Base-by-base conservation (phyloP, 2,329 filamentous ascomycete genomes). In the Calonectria crousiana region DNA sequence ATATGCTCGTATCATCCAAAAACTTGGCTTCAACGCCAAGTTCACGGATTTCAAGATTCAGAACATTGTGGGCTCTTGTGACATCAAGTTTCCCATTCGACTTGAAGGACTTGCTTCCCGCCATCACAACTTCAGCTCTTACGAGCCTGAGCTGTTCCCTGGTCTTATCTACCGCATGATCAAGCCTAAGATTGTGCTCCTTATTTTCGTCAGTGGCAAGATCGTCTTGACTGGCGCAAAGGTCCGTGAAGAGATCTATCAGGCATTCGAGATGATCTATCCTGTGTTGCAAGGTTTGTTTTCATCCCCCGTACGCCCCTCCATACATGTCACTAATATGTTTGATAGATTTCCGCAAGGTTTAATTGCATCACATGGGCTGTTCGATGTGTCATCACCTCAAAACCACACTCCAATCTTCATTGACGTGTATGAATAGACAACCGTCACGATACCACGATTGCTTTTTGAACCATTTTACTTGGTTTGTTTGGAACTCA, bases 81-180 rank as follows among this genome's bases (percentile, higher is more conserved):
- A 99, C 84, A 98, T 99, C 90, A 98, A 98, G 90, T 99, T 99
- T 88, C 97, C 97, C 69, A 98, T 99, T 81, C 95, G 97, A 79
- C 90, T 99, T 73, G 97, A 98, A 85, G 97, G 97, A 87, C 89
- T 99, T 84, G 97, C 97, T 20, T 97, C 94, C 80, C 95, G 96
- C 87, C 97, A 99, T 91, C 96, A 98, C 90, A 98, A 98, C 88
- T 99, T 98, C 92, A 97, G 95, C 87, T 98, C 96, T 72, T 99
- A 99, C 86, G 97, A 99, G 87, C 97, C 97, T 79, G 97, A 99
- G 85, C 87, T 99, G 85, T 99, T 98, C 91, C 97, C 97, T 83
- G 97, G 97, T 92, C 93, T 99, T 67, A 99, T 99, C 88, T 99
- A 99, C 88, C 95, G 97, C 85, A 99, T 99, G 97, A 98, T 98